These are phyloP conservation scores for Hypoxylon sp. DNA, from an alignment of 2,329 filamentous ascomycete species.

Conservation along the genomic window DNA sequence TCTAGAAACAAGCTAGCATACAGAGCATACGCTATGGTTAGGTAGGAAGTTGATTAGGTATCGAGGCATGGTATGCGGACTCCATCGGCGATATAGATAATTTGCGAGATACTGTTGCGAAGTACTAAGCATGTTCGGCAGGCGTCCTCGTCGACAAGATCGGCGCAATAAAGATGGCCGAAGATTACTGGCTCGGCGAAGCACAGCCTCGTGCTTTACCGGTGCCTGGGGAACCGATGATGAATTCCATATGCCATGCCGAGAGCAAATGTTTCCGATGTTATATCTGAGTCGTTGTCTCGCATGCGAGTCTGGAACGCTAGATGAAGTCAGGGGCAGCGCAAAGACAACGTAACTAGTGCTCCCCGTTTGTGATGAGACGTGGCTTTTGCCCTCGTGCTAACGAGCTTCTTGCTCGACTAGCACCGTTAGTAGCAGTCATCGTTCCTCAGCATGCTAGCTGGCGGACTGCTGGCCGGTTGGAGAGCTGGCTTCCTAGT, in stretches of 20 bases:
- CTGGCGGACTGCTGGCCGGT: no score
- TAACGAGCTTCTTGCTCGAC: not conserved
- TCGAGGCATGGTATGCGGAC: no score
- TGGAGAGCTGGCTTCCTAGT: no score
- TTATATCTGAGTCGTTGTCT: conserved; percentile 15
- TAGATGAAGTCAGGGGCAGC: conserved; percentile 20
- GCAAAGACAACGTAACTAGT: conserved; percentile 21
- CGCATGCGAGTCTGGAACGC: conserved; percentile 8
- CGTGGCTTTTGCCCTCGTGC: not conserved
- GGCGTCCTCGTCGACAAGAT: conserved; percentile 4
- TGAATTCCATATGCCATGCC: conserved; percentile 3
- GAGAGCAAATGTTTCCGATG: conserved; percentile 1
- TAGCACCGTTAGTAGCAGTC: not conserved
- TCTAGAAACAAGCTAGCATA: no score
- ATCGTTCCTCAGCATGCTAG: conserved; percentile 8
- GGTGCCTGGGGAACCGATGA: conserved; percentile 1
- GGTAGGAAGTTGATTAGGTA: no score
- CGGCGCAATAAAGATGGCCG: conserved; percentile 33
- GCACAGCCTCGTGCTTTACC: conserved; percentile 13
- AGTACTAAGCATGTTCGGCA: conserved; percentile 5
- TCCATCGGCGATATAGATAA: conserved; percentile 11
- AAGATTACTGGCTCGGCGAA: conserved; percentile 20
- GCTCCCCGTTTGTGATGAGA: not conserved
- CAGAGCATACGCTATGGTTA: no score
- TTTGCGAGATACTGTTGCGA: no score